These are phyloP conservation scores for Epichloe hybrida DNA, from an alignment of 2,329 filamentous ascomycete species.

Conservation along the genomic window DNA sequence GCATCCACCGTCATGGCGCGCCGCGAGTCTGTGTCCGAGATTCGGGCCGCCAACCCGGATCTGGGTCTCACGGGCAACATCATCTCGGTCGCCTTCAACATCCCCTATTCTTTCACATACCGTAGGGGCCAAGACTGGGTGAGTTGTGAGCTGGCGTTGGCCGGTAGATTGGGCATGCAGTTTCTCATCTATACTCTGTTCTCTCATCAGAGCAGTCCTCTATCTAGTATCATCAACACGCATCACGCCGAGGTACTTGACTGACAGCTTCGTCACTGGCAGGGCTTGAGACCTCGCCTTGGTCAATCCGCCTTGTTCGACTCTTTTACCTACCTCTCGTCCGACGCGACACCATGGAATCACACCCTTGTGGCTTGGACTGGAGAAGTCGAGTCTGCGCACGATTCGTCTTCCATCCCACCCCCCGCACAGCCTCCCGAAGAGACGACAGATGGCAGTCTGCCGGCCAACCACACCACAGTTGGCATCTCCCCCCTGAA, in stretches of 20 bases:
- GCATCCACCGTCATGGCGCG: conserved; percentile 21
- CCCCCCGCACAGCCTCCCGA: conserved; percentile 32
- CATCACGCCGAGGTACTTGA: too few relatives aligned
- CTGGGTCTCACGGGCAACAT: conserved; percentile 49
- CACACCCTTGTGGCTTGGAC: conserved; percentile 93
- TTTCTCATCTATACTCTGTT: too few relatives aligned
- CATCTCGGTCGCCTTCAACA: conserved; percentile 52
- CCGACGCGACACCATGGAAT: conserved; percentile 72
- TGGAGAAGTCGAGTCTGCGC: conserved; percentile 57
- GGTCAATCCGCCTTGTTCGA: conserved; percentile 90
- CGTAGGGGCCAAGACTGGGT: conserved; percentile 49
- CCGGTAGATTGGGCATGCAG: background rate
- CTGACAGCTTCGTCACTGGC: background rate
- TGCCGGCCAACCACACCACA: conserved; percentile 19
- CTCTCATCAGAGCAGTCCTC: too few relatives aligned
- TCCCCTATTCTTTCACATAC: conserved; percentile 46
- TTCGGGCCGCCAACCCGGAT: conserved; percentile 41
- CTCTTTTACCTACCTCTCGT: conserved; percentile 77
- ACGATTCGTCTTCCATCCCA: conserved; percentile 28
- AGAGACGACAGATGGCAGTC: conserved; percentile 20
- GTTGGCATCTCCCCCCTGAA: conserved; percentile 46
- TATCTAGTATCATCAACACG: too few relatives aligned
- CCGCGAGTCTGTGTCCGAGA: conserved; percentile 40
- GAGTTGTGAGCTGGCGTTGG: conserved; percentile 29
- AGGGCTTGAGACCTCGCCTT: conserved; percentile 65